A percentile compares a stretch with the other conserved stretches of the same genome.
phyloP scores from a whole-genome alignment of 371 early-diverging fungal species.

The Syncephalastrum racemosum region DNA sequence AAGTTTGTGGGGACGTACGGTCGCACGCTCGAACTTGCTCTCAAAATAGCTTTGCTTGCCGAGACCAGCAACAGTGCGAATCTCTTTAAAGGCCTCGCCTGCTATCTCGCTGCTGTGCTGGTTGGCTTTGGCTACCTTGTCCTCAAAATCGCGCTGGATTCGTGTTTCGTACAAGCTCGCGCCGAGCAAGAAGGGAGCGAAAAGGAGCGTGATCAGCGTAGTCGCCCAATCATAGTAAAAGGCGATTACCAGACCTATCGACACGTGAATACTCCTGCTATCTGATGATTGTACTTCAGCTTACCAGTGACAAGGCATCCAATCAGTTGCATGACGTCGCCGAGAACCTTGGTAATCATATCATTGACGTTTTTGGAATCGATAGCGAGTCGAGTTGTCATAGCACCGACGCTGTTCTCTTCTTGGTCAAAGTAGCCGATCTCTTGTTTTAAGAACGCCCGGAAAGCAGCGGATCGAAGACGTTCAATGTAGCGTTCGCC shows the following conservation, averaged over 20 bases:
- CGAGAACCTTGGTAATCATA: conserved; percentile 60
- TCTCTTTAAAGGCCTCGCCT: conserved; percentile 81
- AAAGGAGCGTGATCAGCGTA: conserved; percentile 55
- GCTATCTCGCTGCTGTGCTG: conserved; percentile 72
- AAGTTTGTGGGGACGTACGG: conserved; percentile 62
- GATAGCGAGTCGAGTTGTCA: conserved; percentile 71
- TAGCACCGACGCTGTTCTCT: conserved; percentile 59
- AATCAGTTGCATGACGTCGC: conserved; percentile 50
- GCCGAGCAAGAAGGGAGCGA: conserved; percentile 49
- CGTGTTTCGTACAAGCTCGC: conserved; percentile 43
- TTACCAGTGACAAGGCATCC: conserved; percentile 32
- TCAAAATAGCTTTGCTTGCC: conserved; percentile 75
- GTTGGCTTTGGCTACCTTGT: conserved; percentile 64
- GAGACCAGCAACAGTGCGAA: conserved; percentile 85
- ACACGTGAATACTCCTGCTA: background rate
- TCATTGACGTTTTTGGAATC: conserved; percentile 68
- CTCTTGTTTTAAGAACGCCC: conserved; percentile 71
- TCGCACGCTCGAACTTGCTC: conserved; percentile 52
- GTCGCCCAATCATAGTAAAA: conserved; percentile 57
- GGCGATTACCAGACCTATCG: conserved; percentile 42
- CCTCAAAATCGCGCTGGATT: conserved; percentile 52
- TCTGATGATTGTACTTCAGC: background rate
- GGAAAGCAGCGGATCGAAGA: conserved; percentile 53
- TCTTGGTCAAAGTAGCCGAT: conserved; percentile 81
- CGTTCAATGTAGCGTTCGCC: conserved; percentile 58